Evolutionary conservation across 768 basidiomycete genomes (phyloP).

Genomic region (Dioszegia crocea): DNA sequence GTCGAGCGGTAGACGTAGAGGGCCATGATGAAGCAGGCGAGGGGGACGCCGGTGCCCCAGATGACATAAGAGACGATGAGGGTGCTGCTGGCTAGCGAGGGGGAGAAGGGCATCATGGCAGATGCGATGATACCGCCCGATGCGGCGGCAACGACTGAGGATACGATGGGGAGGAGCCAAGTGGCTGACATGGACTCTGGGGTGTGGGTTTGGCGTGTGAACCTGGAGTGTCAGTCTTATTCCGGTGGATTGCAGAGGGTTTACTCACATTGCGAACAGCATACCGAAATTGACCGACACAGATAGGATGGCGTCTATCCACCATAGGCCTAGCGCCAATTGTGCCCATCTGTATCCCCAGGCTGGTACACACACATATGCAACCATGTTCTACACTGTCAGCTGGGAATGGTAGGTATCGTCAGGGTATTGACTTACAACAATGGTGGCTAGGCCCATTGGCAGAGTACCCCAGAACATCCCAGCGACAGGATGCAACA

Average conservation of each 20-base stretch:
- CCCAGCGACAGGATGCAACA: conserved; percentile 32
- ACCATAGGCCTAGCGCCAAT: conserved; percentile 62
- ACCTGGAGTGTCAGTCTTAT: conserved; percentile 51
- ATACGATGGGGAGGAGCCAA: conserved; percentile 74
- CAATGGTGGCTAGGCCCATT: conserved; percentile 48
- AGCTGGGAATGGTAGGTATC: background rate
- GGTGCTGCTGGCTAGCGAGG: conserved; percentile 58
- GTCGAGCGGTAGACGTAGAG: conserved; percentile 63
- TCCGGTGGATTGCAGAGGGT: background rate
- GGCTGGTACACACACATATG: conserved; percentile 35
- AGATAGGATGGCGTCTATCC: conserved; percentile 61
- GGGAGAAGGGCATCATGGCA: conserved; percentile 55
- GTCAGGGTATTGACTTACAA: conserved; percentile 19
- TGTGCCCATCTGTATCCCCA: conserved; percentile 32
- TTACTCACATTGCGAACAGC: conserved; percentile 63
- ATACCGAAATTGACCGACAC: conserved; percentile 61
- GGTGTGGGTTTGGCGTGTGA: conserved; percentile 60
- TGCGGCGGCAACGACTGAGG: conserved; percentile 67
- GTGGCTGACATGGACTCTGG: conserved; percentile 58
- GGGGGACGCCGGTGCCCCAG: conserved; percentile 56
- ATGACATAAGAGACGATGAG: conserved; percentile 56
- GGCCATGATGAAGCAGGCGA: conserved; percentile 65
- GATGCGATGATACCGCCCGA: conserved; percentile 61
- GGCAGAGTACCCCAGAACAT: conserved; percentile 45
- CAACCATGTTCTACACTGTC: conserved; percentile 41